Base-by-base conservation (phyloP, 805 yeast genomes). In the Kurtzmaniella cleridarum region DNA sequence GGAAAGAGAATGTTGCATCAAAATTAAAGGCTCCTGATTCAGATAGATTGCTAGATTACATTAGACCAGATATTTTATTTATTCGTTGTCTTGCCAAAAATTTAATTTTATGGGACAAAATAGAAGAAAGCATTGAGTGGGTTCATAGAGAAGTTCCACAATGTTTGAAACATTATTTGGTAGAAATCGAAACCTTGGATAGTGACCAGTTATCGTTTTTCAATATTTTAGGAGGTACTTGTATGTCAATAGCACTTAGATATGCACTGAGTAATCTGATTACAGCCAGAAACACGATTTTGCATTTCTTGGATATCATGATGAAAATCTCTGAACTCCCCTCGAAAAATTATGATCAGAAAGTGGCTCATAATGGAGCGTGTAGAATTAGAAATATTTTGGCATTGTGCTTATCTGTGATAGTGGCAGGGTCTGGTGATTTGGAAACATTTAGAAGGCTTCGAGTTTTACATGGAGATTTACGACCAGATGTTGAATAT, bases 371-470 rank as follows among this genome's bases (percentile, higher is more conserved):
- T 30, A 60, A 67, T 32, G 73, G 85, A 8, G 73, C 83, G 1
- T 60, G 69, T 15, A 73, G 72, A 27, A 65, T 81, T 26, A 78
- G 80, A 35, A 79, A 79, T 45, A 64, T 82, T 1, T 48, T 88
- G 11, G 72, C 81, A 1, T 57, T 91, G 4, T 74, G 93, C 7
- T 57, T 76, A 5, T 75, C 96, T 0, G 67, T 87, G 20, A 72
- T 89, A 0, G 84, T 88, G 85, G 90, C 95, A 1, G 96, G 96
- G 1, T 78, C 89, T 12, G 98, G 98, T 1, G 96, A 93, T 55
- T 60, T 90, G 39, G 84, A 79, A 32, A 76, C 81, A 0, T 75
- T 93, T 47, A 71, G 90, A 49, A 70, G 96, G 38, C 64, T 87
- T 32, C 70, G 95, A 42, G 72, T 74, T 18, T 61, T 87, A 26